Percentiles rank a stretch among this genome's conserved stretches.
These are phyloP conservation scores for Aureobasidium sp. DNA, from an alignment of 2,329 filamentous ascomycete species.

Conservation along the genomic window DNA sequence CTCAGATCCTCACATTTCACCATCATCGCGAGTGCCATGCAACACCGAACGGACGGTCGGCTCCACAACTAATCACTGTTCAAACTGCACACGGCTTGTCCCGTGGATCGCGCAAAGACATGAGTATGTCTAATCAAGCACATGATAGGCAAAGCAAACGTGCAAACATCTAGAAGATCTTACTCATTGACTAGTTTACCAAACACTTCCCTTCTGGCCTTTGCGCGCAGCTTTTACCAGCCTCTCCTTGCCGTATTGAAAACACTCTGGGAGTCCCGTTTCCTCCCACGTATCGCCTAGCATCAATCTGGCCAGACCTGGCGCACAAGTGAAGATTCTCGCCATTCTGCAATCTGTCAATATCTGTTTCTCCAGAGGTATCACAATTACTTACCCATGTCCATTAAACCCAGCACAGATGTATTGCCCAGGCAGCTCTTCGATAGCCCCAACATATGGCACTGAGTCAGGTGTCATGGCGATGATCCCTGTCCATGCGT, in stretches of 20 bases:
- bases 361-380: too few species aligned
- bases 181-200: background rate
- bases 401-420: conserved; percentile 44
- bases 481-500: conserved; percentile 41
- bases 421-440: conserved; percentile 35
- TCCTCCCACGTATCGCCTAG: conserved; percentile 29
- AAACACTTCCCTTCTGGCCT: conserved; percentile 9
- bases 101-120: too few species aligned
- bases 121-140: background rate
- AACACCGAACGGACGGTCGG: too few species aligned
- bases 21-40: background rate
- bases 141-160: background rate
- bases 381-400: conserved; percentile 25
- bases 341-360: conserved; percentile 25
- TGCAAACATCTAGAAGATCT: background rate
- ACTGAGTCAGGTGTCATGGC: conserved; percentile 38
- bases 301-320: conserved; percentile 35
- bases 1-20: background rate
- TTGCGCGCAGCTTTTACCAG: conserved; percentile 4
- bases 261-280: conserved; percentile 31
- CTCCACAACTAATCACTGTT: too few species aligned
- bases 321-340: conserved; percentile 39
- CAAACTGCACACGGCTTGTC: too few species aligned
- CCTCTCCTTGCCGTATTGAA: conserved; percentile 23
- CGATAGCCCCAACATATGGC: conserved; percentile 36